These are phyloP conservation scores for Tulasnella sp. DNA, from an alignment of 768 basidiomycete genomes.

Conservation along the genomic window DNA sequence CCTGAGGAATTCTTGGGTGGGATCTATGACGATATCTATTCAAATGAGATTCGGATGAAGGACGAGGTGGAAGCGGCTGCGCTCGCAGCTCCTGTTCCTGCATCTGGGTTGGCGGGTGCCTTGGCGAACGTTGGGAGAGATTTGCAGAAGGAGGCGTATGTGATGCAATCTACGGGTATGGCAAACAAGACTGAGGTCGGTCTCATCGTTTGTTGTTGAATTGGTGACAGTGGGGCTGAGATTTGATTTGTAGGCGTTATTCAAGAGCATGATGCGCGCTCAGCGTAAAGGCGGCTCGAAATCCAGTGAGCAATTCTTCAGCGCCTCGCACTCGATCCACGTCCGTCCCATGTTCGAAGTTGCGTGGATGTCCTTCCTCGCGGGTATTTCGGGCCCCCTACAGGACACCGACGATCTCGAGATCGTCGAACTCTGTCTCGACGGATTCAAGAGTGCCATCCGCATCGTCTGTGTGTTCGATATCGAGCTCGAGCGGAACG, in stretches of 20 bases:
- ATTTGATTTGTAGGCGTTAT: conserved; percentile 53
- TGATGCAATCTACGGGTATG: conserved; percentile 92
- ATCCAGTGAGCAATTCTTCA: conserved; percentile 79
- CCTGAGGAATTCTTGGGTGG: conserved; percentile 68
- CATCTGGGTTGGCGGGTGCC: conserved; percentile 64
- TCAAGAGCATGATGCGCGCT: conserved; percentile 82
- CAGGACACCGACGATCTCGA: conserved; percentile 94
- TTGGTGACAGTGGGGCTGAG: neutral
- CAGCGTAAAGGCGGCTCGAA: conserved; percentile 75
- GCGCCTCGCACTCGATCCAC: conserved; percentile 91
- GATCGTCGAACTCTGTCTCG: conserved; percentile 79
- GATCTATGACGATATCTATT: conserved; percentile 84
- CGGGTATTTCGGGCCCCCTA: conserved; percentile 84
- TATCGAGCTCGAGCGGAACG: conserved; percentile 93
- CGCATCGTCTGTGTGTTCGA: conserved; percentile 95
- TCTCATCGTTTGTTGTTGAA: neutral
- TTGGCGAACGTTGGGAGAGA: conserved; percentile 87
- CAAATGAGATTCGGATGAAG: conserved; percentile 96
- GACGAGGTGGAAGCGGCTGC: conserved; percentile 67
- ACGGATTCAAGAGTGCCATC: conserved; percentile 96
- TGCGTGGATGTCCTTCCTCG: conserved; percentile 96
- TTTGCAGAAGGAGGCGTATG: conserved; percentile 89
- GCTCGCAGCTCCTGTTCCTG: conserved; percentile 31
- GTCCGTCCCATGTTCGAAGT: conserved; percentile 99
- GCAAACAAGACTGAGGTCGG: conserved; percentile 87